phyloP scores from a whole-genome alignment of 306 rosid species.

The Datisca glomerata region DNA sequence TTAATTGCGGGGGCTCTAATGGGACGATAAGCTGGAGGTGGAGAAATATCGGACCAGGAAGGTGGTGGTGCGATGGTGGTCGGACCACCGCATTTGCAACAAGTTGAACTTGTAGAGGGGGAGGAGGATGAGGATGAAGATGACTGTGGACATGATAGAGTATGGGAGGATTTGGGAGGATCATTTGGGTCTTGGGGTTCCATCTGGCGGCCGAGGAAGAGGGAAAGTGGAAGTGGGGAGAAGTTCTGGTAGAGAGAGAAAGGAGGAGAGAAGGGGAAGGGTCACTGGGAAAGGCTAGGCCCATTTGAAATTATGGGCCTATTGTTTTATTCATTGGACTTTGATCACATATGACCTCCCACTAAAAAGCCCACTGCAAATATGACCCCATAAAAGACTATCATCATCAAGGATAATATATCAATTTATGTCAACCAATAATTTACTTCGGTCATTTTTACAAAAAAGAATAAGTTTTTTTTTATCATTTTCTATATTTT shows the following conservation, averaged over 20 bases:
- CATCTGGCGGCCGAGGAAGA: slow-evolving; percentile 12
- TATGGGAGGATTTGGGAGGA: slow-evolving; percentile 10
- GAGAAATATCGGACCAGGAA: slow-evolving; percentile 45
- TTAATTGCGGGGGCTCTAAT: slow-evolving; percentile 78
- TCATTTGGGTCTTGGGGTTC: slow-evolving; percentile 19
- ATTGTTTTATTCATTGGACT: no score
- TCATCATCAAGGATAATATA: no score
- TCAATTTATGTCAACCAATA: no score
- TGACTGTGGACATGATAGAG: slow-evolving; percentile 7
- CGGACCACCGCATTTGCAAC: slow-evolving; percentile 76
- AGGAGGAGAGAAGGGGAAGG: background rate
- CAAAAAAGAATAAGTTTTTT: no score
- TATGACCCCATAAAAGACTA: no score
- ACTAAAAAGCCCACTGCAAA: no score
- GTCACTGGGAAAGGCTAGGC: no score
- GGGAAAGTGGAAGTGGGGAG: background rate
- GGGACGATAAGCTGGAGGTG: slow-evolving; percentile 77
- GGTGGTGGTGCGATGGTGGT: slow-evolving; percentile 43
- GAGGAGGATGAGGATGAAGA: slow-evolving; percentile 9
- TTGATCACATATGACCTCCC: no score
- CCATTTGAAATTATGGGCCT: no score
- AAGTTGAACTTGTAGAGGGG: slow-evolving; percentile 22
- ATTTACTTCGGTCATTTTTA: no score
- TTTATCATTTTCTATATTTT: no score
- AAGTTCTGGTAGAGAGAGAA: background rate